Evolutionary conservation across 2,329 filamentous ascomycete genomes (phyloP).

Genomic region (Onygena corvina): DNA sequence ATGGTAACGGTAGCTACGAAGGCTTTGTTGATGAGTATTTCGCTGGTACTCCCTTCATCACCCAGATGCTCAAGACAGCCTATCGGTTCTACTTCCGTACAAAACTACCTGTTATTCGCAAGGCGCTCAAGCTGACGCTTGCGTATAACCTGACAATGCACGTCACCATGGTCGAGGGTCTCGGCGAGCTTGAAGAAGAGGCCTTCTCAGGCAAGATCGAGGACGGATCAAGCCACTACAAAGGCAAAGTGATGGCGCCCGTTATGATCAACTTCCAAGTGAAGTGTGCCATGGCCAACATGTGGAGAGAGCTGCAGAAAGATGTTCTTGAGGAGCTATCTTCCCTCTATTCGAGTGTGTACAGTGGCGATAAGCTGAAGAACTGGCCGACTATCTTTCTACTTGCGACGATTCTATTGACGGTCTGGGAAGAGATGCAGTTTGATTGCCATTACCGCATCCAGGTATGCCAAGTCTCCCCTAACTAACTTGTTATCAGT

Average conservation of each 20-base stretch:
- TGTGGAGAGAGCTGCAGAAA: constrained; percentile 96
- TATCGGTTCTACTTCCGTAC: constrained; percentile 87
- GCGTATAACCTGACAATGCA: constrained; percentile 93
- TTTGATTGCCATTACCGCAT: constrained; percentile 96
- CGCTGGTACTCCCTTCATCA: constrained; percentile 87
- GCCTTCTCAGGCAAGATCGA: constrained; percentile 70
- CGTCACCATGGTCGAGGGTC: constrained; percentile 85
- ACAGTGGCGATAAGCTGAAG: constrained; percentile 93
- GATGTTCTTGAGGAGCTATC: constrained; percentile 92
- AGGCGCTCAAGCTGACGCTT: constrained; percentile 85
- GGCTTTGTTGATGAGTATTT: constrained; percentile 93
- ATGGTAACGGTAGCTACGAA: constrained; percentile 79
- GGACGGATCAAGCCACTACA: constrained; percentile 74
- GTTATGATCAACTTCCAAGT: constrained; percentile 99
- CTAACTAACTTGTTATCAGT: background rate
- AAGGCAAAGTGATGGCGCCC: constrained; percentile 78
- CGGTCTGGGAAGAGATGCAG: constrained; percentile 97
- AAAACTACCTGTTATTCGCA: constrained; percentile 78
- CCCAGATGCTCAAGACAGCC: constrained; percentile 89
- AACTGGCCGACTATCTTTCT: constrained; percentile 99
- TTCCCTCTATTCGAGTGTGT: constrained; percentile 86
- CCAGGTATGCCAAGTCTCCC: constrained; percentile 36
- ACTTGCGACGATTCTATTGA: constrained; percentile 80
- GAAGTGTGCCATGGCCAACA: constrained; percentile 90
- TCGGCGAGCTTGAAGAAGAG: constrained; percentile 57